Conservation (phyloP, 306 rosid species). For the Benincasa hispida region DNA sequence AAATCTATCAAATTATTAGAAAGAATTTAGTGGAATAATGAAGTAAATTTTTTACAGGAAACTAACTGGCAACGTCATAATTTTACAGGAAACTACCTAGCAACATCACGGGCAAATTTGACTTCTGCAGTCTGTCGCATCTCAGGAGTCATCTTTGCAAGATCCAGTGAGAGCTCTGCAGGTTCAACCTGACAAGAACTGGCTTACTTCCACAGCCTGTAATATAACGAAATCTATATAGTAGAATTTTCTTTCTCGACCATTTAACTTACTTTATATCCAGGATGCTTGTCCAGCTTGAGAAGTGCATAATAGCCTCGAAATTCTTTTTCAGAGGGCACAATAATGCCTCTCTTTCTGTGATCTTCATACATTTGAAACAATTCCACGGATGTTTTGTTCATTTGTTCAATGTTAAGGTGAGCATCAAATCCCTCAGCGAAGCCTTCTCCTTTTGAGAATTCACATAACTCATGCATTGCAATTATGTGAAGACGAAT, state of each 20-base stretch:
- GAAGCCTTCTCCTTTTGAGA: slow-evolving; percentile 94
- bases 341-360: slow-evolving; percentile 74
- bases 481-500: slow-evolving; percentile 87
- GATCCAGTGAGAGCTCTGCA: slow-evolving; percentile 98
- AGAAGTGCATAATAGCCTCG: slow-evolving; percentile 98
- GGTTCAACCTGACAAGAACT: slow-evolving; percentile 80
- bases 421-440: slow-evolving; percentile 98
- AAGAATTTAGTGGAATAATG: slow-evolving; percentile 2
- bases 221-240: slow-evolving; percentile 18
- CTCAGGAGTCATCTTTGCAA: slow-evolving; percentile 95
- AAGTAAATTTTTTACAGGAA: slow-evolving; percentile 7
- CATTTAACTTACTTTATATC: slow-evolving; percentile 63
- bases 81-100: slow-evolving; percentile 39
- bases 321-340: slow-evolving; percentile 77
- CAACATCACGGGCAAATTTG: slow-evolving; percentile 86
- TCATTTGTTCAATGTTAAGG: slow-evolving; percentile 99
- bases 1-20: slow-evolving; percentile 22
- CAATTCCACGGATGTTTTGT: slow-evolving; percentile 93
- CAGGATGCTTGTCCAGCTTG: slow-evolving; percentile 99
- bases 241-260: slow-evolving; percentile 15
- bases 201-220: slow-evolving; percentile 20
- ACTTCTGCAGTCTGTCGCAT: slow-evolving; percentile 89
- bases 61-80: slow-evolving; percentile 65
- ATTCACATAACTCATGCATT: slow-evolving; percentile 94
- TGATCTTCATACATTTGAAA: slow-evolving; percentile 95